A percentile compares a stretch with the other conserved stretches of the same genome.
Evolutionary conservation across 495 filamentous ascomycete genomes (phyloP).

Genomic region (Staphylotrichum tortipilum): DNA sequence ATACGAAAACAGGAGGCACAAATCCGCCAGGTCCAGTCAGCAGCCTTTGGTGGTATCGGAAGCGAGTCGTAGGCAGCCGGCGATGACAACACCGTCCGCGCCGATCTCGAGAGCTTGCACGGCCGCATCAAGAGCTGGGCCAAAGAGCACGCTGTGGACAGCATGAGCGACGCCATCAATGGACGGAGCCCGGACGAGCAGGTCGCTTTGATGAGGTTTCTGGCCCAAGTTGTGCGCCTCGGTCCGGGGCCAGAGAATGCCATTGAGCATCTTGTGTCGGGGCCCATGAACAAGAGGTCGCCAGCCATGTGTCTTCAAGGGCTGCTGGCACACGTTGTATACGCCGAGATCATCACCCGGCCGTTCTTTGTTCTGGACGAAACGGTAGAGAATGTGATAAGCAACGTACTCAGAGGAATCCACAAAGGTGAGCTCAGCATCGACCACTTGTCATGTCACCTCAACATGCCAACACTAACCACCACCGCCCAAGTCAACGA

Average conservation of each 20-base stretch:
- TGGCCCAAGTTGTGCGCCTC: background rate
- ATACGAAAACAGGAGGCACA: background rate
- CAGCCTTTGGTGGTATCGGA: constrained; percentile 1
- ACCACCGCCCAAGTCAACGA: background rate
- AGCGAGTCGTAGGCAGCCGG: background rate
- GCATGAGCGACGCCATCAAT: background rate
- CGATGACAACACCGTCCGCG: background rate
- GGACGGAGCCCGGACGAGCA: background rate
- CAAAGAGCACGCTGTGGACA: background rate
- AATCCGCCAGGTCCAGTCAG: constrained; percentile 1
- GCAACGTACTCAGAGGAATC: background rate
- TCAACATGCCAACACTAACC: background rate
- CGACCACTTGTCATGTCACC: no score
- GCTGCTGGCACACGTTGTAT: background rate
- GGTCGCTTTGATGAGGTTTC: background rate
- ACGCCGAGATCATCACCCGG: background rate
- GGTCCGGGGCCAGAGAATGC: background rate
- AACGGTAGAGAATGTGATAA: background rate
- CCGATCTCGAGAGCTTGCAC: constrained; percentile 2
- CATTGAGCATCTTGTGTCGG: background rate
- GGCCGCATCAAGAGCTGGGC: background rate
- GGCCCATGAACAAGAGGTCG: background rate
- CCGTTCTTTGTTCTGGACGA: constrained; percentile 2
- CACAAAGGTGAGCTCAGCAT: background rate
- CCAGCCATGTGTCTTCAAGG: constrained; percentile 1